These are phyloP conservation scores for Bifiguratus adelaidae DNA, from an alignment of 192 early-diverging fungal genomes.

Conservation along the genomic window DNA sequence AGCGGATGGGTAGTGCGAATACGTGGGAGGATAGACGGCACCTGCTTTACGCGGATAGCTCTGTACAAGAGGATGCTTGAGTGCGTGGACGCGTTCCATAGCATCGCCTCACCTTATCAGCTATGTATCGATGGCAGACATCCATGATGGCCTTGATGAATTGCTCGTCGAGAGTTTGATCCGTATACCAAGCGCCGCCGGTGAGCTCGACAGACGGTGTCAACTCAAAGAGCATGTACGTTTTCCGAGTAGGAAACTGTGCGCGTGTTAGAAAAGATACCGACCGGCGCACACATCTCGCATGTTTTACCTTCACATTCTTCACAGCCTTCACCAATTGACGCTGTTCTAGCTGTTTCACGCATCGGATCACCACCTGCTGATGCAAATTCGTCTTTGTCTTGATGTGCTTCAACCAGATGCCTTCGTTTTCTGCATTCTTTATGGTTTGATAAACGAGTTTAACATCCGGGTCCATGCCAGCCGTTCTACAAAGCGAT, in stretches of 20 bases:
- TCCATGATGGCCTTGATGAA: constrained; percentile 75
- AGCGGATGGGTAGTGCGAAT: constrained; percentile 61
- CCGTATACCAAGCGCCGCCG: constrained; percentile 89
- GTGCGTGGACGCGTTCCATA: neutral
- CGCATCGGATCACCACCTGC: constrained; percentile 60
- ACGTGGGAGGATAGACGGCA: constrained; percentile 48
- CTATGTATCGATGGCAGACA: constrained; percentile 66
- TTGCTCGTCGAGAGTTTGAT: constrained; percentile 82
- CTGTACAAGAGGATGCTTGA: constrained; percentile 14
- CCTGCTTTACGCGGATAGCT: constrained; percentile 44
- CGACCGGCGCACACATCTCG: neutral
- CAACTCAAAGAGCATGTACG: constrained; percentile 82
- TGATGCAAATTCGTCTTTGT: constrained; percentile 67
- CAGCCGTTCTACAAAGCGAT: constrained; percentile 34
- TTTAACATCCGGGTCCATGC: constrained; percentile 57
- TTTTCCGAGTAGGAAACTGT: constrained; percentile 72
- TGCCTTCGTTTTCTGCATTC: constrained; percentile 66
- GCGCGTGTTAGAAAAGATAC: neutral
- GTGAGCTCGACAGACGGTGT: constrained; percentile 80
- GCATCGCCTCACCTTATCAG: constrained; percentile 27
- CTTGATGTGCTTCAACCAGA: constrained; percentile 77
- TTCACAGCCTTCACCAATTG: constrained; percentile 79
- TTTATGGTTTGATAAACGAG: constrained; percentile 79
- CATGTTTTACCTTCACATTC: constrained; percentile 60
- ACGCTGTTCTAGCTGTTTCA: constrained; percentile 74